These are phyloP conservation scores for Penicillium nordicum DNA, from an alignment of 2,329 filamentous ascomycete species.

Conservation along the genomic window DNA sequence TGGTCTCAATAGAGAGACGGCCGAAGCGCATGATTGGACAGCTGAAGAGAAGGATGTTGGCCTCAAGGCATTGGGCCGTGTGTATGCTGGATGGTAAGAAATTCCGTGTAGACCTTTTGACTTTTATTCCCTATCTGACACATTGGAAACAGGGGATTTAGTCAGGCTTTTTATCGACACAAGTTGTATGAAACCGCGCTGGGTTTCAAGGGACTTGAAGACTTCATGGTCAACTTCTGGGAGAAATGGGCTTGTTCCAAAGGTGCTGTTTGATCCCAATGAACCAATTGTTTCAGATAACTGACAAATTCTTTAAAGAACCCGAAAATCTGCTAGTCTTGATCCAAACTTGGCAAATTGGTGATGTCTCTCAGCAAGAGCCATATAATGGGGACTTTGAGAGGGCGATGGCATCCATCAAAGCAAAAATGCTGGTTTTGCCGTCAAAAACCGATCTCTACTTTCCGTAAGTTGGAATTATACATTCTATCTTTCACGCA, in stretches of 20 bases:
- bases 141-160: slow-evolving; percentile 59
- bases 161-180: slow-evolving; percentile 72
- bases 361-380: slow-evolving; percentile 65
- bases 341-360: slow-evolving; percentile 75
- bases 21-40: slow-evolving; percentile 50
- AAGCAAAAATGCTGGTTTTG: slow-evolving; percentile 67
- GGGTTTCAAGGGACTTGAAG: slow-evolving; percentile 65
- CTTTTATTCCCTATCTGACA: neutral
- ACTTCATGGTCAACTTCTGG: slow-evolving; percentile 74
- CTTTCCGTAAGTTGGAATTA: slow-evolving; percentile 58
- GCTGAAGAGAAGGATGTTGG: slow-evolving; percentile 53
- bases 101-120: neutral
- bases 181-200: slow-evolving; percentile 63
- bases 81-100: slow-evolving; percentile 67
- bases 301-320: slow-evolving; percentile 42
- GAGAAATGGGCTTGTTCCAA: slow-evolving; percentile 70
- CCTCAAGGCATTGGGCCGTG: slow-evolving; percentile 68
- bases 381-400: slow-evolving; percentile 66
- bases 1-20: slow-evolving; percentile 38
- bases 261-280: slow-evolving; percentile 35
- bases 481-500: neutral
- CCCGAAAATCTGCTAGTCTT: slow-evolving; percentile 72
- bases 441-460: slow-evolving; percentile 74
- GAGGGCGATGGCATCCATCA: slow-evolving; percentile 65
- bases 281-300: neutral